A percentile compares a stretch with the other conserved stretches of the same genome.
Conservation (phyloP, 2,329 filamentous ascomycete species). For the Botrytis porri region DNA sequence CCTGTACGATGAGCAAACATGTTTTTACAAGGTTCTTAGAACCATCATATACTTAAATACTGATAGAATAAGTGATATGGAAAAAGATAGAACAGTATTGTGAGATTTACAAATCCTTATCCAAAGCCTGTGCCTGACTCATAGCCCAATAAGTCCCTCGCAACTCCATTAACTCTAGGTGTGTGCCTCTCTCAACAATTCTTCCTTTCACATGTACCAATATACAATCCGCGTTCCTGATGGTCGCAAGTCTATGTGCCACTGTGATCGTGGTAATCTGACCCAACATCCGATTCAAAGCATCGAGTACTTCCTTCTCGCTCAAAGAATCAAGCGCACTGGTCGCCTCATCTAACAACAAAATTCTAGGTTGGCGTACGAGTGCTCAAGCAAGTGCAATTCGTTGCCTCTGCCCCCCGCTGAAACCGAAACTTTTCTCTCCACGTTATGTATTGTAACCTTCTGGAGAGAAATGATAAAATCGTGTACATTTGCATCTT, state of each 20-base stretch:
- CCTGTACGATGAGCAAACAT: background rate
- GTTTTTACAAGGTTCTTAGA: background rate
- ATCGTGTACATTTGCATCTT: conserved; percentile 50
- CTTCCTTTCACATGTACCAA: conserved; percentile 25
- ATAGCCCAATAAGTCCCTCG: conserved; percentile 56
- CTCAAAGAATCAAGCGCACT: conserved; percentile 71
- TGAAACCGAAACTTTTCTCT: conserved; percentile 77
- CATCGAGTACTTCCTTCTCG: conserved; percentile 74
- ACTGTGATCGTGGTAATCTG: conserved; percentile 70
- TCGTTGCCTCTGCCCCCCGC: conserved; percentile 89
- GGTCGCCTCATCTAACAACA: conserved; percentile 80
- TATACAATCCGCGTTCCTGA: conserved; percentile 49
- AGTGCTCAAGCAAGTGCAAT: conserved; percentile 85
- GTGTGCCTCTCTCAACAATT: conserved; percentile 25
- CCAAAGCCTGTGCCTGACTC: conserved; percentile 67
- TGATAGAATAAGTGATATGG: fast-evolving
- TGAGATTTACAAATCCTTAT: background rate
- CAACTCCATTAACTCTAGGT: conserved; percentile 52
- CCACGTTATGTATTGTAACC: conserved; percentile 84
- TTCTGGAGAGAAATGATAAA: conserved; percentile 51
- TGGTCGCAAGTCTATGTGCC: conserved; percentile 71
- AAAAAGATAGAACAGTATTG: background rate
- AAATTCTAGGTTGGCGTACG: conserved; percentile 78
- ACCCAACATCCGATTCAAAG: conserved; percentile 44
- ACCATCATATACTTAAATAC: background rate